Evolutionary conservation across 768 basidiomycete genomes (phyloP).

Genomic region (Lactifluus piperatus): DNA sequence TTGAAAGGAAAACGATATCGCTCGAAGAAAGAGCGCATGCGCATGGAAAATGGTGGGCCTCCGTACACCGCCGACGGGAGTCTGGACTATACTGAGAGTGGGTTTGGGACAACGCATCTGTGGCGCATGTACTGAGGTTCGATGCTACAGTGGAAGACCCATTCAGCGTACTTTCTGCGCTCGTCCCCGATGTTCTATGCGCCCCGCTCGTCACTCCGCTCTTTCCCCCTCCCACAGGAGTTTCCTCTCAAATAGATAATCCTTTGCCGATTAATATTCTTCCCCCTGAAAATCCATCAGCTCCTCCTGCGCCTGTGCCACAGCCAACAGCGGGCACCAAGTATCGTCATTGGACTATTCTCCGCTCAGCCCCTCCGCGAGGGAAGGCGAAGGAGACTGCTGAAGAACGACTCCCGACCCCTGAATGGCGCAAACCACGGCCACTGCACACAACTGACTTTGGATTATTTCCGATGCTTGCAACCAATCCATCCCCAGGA

Average conservation of each 20-base stretch:
- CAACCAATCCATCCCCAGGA: slow-evolving; percentile 17
- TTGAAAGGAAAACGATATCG: slow-evolving; percentile 60
- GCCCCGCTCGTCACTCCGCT: slow-evolving; percentile 52
- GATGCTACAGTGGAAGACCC: slow-evolving; percentile 63
- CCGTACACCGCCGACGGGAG: slow-evolving; percentile 70
- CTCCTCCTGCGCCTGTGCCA: slow-evolving; percentile 1
- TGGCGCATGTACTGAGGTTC: slow-evolving; percentile 10
- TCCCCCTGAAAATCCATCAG: slow-evolving; percentile 24
- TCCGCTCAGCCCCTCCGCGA: slow-evolving; percentile 40
- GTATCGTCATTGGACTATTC: slow-evolving; percentile 54
- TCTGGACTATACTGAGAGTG: slow-evolving; percentile 64
- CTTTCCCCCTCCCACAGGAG: slow-evolving; percentile 31
- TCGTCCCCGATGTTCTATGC: slow-evolving; percentile 50
- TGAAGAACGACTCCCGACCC: slow-evolving; percentile 29
- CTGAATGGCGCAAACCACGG: slow-evolving; percentile 41
- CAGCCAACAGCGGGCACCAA: slow-evolving; percentile 5
- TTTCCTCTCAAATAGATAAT: slow-evolving; percentile 21
- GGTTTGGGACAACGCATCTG: slow-evolving; percentile 22
- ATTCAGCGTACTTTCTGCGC: slow-evolving; percentile 53
- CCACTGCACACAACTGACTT: slow-evolving; percentile 51
- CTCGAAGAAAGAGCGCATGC: slow-evolving; percentile 72
- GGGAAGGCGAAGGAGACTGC: slow-evolving; percentile 47
- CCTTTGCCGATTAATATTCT: slow-evolving; percentile 25
- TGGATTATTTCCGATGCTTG: slow-evolving; percentile 50
- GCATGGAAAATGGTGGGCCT: slow-evolving; percentile 70